Evolutionary conservation across 1,139 yeast genomes (phyloP).

Genomic region (Geotrichum klebahnii): DNA sequence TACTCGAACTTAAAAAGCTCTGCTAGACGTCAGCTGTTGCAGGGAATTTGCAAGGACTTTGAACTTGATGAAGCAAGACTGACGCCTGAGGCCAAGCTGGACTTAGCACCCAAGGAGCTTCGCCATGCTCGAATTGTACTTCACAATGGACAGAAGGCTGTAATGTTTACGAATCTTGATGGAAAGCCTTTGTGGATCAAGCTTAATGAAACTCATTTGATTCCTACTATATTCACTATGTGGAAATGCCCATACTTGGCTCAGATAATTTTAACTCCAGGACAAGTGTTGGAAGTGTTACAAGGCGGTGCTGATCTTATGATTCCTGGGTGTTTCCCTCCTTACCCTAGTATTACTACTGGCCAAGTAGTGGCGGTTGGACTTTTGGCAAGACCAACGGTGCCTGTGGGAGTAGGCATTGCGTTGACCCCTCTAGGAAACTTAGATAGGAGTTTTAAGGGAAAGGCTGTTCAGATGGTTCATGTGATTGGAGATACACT

Average conservation of each 20-base stretch:
- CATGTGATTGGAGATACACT: constrained; percentile 42
- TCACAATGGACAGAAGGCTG: constrained; percentile 53
- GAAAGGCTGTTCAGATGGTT: constrained; percentile 41
- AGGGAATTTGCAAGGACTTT: constrained; percentile 47
- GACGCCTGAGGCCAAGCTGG: constrained; percentile 46
- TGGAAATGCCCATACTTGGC: constrained; percentile 67
- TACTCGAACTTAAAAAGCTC: constrained; percentile 76
- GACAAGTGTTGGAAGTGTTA: constrained; percentile 60
- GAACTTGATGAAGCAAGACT: constrained; percentile 46
- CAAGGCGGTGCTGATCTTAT: constrained; percentile 82
- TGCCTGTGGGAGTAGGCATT: constrained; percentile 71
- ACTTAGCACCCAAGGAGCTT: constrained; percentile 55
- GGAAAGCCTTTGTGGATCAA: constrained; percentile 73
- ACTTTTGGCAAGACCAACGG: constrained; percentile 55
- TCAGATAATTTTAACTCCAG: constrained; percentile 68
- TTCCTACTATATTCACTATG: constrained; percentile 69
- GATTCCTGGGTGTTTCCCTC: constrained; percentile 86
- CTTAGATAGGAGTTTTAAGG: constrained; percentile 34
- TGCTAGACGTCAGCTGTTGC: constrained; percentile 63
- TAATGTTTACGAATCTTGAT: constrained; percentile 58
- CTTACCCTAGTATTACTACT: constrained; percentile 53
- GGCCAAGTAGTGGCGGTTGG: constrained; percentile 73
- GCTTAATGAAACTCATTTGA: constrained; percentile 49
- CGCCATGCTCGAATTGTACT: constrained; percentile 66
- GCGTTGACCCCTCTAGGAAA: constrained; percentile 48